Conservation (phyloP, 2,329 filamentous ascomycete genomes). For the Hymenoscyphus infarciens region DNA sequence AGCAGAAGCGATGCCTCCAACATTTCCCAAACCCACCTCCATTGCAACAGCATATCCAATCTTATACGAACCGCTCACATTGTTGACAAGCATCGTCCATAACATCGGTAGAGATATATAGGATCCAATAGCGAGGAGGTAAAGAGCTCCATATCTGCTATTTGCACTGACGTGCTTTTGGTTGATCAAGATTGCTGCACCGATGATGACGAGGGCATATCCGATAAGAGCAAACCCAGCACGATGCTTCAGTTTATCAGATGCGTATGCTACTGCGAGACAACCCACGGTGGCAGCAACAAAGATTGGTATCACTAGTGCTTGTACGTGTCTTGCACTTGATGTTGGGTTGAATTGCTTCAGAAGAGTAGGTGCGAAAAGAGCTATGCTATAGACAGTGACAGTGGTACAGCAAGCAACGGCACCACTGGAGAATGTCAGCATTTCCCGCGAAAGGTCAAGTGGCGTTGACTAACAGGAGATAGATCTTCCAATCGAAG, state of each 20-base stretch:
- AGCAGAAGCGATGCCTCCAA: slow-evolving; percentile 12
- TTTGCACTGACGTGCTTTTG: slow-evolving; percentile 23
- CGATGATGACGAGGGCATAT: slow-evolving; percentile 32
- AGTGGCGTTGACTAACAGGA: slow-evolving; percentile 17
- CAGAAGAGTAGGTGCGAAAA: slow-evolving; percentile 43
- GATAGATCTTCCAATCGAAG: slow-evolving; percentile 41
- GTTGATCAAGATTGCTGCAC: slow-evolving; percentile 37
- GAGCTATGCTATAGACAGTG: slow-evolving; percentile 35
- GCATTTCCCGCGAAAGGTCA: not conserved
- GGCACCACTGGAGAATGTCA: slow-evolving; percentile 8
- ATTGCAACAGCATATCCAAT: slow-evolving; percentile 39
- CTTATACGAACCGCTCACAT: slow-evolving; percentile 46
- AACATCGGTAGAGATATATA: slow-evolving; percentile 35
- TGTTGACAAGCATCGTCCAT: slow-evolving; percentile 50
- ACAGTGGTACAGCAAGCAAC: slow-evolving; percentile 15
- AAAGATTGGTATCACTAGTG: slow-evolving; percentile 40
- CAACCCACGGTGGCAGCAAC: slow-evolving; percentile 35
- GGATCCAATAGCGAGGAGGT: slow-evolving; percentile 36
- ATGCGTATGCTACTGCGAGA: slow-evolving; percentile 35
- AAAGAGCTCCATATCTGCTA: slow-evolving; percentile 35
- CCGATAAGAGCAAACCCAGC: slow-evolving; percentile 36
- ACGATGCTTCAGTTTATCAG: slow-evolving; percentile 38
- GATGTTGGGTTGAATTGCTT: slow-evolving; percentile 38
- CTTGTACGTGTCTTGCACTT: slow-evolving; percentile 36
- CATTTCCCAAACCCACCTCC: slow-evolving; percentile 17